Base-by-base conservation (phyloP, 176 grass and related monocot genomes). In the Ensete glaucum region DNA sequence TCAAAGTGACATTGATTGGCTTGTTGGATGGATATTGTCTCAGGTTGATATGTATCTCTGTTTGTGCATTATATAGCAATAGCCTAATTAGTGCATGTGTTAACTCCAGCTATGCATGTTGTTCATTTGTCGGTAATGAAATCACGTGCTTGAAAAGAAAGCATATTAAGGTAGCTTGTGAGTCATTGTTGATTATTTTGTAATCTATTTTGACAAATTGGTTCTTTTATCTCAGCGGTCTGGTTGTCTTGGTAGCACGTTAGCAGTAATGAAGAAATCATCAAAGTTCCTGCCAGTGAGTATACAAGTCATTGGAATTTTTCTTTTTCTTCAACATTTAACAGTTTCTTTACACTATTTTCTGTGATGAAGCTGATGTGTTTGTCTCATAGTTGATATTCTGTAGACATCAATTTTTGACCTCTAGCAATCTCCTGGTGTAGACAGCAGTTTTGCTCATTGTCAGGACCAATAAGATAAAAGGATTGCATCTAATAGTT, bases 181-280 rank as follows among this genome's bases (percentile, higher is more conserved):
- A 17, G 2, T 59, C 56, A 59, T 17, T 19, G 19, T 59, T 1
- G 24, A 2, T 24, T 26, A 21, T 3, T 12, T 64, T 64, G 62
- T 64, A 23, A 24, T 10, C 1, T 26, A 14, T 24, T 24, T 64
- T 26, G 11, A 26, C 25, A 23, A 64, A n/a, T 64, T 25, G 62
- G 8, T 64, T 64, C 9, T 63, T 63, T 22, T 63, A 59, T 59
- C 16, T 87, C 86, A 96, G 92, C 88, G 89, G 10, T 88, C 92
- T 43, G 84, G 92, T 77, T 96, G 92, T 81, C 92, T 96, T 82
- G 92, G 89, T 83, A 92, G 92, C 65, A 62, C 92, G 12, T 82
- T 96, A 9, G 92, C 92, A 85, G 92, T 96, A n/a, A 96, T 96
- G 92, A 96, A 96, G 64, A 96, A 91, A 68, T 87, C 86, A 67